Percentiles rank a stretch among this genome's conserved stretches.
These are phyloP conservation scores for Penicillium freii DNA, from an alignment of 2,329 filamentous ascomycete species.

Conservation along the genomic window DNA sequence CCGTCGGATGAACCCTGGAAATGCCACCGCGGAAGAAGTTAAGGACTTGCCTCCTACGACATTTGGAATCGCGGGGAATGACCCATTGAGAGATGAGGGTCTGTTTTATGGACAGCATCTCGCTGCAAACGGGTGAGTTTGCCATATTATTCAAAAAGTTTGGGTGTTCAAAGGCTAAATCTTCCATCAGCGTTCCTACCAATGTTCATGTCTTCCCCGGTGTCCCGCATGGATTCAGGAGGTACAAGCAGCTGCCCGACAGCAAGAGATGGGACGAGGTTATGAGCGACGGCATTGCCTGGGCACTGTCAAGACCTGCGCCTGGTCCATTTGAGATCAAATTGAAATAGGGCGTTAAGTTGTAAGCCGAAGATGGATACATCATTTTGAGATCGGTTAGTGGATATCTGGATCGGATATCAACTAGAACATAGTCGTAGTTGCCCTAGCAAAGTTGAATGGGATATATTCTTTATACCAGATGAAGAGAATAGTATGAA, in stretches of 20 bases:
- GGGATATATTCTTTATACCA: neutral
- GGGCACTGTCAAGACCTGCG: slow-evolving; percentile 26
- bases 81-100: slow-evolving; percentile 52
- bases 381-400: neutral
- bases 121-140: slow-evolving; percentile 44
- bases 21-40: slow-evolving; percentile 32
- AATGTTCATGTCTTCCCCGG: slow-evolving; percentile 52
- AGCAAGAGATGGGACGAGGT: slow-evolving; percentile 33
- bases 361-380: neutral
- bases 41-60: slow-evolving; percentile 46
- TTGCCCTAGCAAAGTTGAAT: neutral
- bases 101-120: slow-evolving; percentile 48
- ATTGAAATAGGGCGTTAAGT: slow-evolving; percentile 9
- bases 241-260: slow-evolving; percentile 27
- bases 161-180: neutral
- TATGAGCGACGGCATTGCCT: slow-evolving; percentile 30
- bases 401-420: neutral
- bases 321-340: slow-evolving; percentile 24
- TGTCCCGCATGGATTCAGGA: slow-evolving; percentile 53
- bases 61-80: slow-evolving; percentile 48
- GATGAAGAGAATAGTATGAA: neutral
- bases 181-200: slow-evolving; percentile 46
- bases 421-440: neutral
- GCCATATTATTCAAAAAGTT: neutral
- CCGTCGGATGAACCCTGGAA: slow-evolving; percentile 42